Evolutionary conservation across 257 asterid species (phyloP), one percentile per base, ranked within the genome.

Genomic region (Anisodus tanguticus): DNA sequence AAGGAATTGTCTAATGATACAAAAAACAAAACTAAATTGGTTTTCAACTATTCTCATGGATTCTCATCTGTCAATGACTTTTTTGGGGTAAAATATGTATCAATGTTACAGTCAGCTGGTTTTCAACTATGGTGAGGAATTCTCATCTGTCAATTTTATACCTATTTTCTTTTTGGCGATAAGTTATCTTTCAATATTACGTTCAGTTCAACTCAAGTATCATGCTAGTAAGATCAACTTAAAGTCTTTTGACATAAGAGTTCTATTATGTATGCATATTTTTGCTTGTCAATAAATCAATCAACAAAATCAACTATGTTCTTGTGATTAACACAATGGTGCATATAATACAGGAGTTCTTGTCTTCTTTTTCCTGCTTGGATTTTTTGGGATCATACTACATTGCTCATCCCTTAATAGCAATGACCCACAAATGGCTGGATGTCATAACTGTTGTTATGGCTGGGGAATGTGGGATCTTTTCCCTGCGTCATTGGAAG

Each of bases 391-490:
- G 85, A 86, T 91, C 54, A 79, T 89, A 80, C 68, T 89, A 41
- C 92, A 91, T 31, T 91, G 92, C 83, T 85, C 89, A 78, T 31
- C 92, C 83, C 86, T 89, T 39, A 86, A 71, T 74, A 84, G 62
- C 81, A 85, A 83, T 67, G 94, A 88, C 84, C 92, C 89, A 53
- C 86, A 90, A 43, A 84, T 89, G 59, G 94, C 94, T 87, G 92
- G 94, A 37, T 89, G 91, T 88, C 92, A 91, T 80, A 89, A 89
- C 79, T 91, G 92, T 79, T 91, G 93, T 82, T 89, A 88, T 85
- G 93, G 92, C 8, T 89, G 92, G 90, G 93, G 92, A 77, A 87
- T 91, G 74, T 85, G 88, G 90, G 92, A 91, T 88, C 90, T 90
- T 81, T 91, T 91, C 49, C 92, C 94, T 37, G 94, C 91, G 82